These are phyloP conservation scores for Mycena galopus DNA, from an alignment of 768 basidiomycete genomes.

Conservation along the genomic window DNA sequence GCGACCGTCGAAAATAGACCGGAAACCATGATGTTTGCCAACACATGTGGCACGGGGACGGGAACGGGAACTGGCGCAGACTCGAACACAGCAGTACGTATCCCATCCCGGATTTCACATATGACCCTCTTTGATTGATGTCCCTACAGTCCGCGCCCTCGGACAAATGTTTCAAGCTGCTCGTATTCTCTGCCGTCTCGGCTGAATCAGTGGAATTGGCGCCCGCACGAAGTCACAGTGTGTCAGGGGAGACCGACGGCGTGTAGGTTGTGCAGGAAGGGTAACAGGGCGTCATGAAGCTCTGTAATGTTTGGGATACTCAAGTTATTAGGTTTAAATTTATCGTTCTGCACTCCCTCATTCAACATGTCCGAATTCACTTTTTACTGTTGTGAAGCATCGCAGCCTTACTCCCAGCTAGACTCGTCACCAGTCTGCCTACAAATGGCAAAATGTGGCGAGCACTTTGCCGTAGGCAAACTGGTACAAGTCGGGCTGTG, in stretches of 20 bases:
- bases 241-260: neutral
- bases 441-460: no score
- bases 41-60: neutral
- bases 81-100: neutral
- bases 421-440: no score
- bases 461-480: no score
- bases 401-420: no score
- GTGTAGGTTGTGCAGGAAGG: neutral
- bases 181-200: slow-evolving; percentile 1
- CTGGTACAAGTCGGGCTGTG: no score
- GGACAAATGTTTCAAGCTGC: neutral
- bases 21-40: neutral
- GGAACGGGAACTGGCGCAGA: neutral
- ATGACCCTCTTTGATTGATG: neutral
- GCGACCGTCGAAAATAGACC: neutral
- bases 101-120: no score
- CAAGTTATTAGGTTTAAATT: no score
- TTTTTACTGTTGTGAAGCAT: no score
- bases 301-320: neutral
- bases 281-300: neutral
- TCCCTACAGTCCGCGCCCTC: slow-evolving; percentile 5
- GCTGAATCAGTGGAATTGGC: neutral
- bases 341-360: no score
- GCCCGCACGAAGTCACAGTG: neutral
- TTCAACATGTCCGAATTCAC: no score